Conservation (phyloP, 805 yeast species). For the Nakazawaea peltata region DNA sequence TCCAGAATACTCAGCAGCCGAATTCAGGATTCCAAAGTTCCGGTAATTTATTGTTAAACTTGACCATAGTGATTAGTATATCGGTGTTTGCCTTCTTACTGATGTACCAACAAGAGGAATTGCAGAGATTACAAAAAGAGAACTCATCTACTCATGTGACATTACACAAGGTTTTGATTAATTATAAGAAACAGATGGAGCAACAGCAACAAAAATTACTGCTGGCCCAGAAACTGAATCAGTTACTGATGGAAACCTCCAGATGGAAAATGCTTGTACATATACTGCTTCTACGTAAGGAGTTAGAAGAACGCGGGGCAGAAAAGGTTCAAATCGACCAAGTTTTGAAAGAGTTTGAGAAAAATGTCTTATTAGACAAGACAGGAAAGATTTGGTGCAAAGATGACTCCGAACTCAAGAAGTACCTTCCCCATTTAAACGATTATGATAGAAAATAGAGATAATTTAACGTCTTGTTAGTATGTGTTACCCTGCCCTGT, state of each 20-base stretch:
- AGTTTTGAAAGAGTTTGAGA: conserved; percentile 48
- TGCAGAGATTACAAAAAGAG: conserved; percentile 1
- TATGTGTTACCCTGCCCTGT: not conserved
- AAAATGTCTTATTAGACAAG: conserved; percentile 49
- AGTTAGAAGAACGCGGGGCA: conserved; percentile 45
- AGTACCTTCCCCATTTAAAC: conserved; percentile 47
- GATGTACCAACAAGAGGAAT: too few relatives aligned
- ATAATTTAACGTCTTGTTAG: too few relatives aligned
- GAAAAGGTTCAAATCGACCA: conserved; percentile 50
- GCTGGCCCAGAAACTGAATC: conserved; percentile 39
- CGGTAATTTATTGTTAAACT: too few relatives aligned
- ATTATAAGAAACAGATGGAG: conserved; percentile 36
- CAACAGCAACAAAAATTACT: conserved; percentile 44
- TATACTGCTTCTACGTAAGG: conserved; percentile 56
- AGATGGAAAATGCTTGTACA: conserved; percentile 42
- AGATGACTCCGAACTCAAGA: conserved; percentile 41
- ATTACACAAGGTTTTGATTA: conserved; percentile 11
- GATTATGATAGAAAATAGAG: conserved; percentile 46
- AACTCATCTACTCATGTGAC: not conserved
- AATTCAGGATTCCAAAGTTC: too few relatives aligned
- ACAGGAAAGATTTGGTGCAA: conserved; percentile 54
- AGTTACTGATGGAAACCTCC: conserved; percentile 29
- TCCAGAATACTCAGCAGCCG: too few relatives aligned
- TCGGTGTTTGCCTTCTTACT: too few relatives aligned
- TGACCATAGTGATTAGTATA: too few relatives aligned